Evolutionary conservation across 2,329 filamentous ascomycete genomes (phyloP).

Genomic region (Mariannaea elegans): DNA sequence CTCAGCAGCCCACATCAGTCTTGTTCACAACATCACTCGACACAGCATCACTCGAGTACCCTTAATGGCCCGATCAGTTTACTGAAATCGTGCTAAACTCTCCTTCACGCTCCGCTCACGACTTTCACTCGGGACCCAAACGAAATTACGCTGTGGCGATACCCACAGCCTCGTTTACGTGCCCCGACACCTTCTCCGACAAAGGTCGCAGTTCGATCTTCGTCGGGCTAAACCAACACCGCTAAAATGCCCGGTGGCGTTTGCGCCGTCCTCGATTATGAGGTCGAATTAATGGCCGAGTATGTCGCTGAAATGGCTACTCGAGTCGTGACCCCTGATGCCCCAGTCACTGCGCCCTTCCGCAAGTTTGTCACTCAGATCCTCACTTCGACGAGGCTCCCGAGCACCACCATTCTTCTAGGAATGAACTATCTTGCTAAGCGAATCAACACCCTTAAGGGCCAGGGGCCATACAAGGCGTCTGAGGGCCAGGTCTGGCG

Average conservation of each 20-base stretch:
- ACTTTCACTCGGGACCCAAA: constrained; percentile 13
- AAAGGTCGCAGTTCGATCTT: constrained; percentile 52
- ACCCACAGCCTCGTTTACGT: constrained; percentile 25
- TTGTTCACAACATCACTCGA: constrained; percentile 29
- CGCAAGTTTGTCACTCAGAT: constrained; percentile 94
- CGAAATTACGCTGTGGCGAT: constrained; percentile 28
- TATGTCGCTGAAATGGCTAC: constrained; percentile 91
- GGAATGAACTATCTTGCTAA: constrained; percentile 90
- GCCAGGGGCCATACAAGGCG: constrained; percentile 61
- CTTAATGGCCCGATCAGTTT: constrained; percentile 47
- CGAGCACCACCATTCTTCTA: constrained; percentile 89
- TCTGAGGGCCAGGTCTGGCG: constrained; percentile 82
- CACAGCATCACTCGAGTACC: constrained; percentile 30
- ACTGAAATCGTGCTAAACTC: constrained; percentile 37
- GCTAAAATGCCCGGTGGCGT: constrained; percentile 80
- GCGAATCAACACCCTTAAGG: constrained; percentile 78
- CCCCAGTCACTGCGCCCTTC: constrained; percentile 73
- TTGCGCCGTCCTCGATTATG: constrained; percentile 93
- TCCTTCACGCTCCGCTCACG: constrained; percentile 3
- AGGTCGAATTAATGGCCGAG: constrained; percentile 95
- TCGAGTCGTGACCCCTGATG: constrained; percentile 63
- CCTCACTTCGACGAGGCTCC: constrained; percentile 86
- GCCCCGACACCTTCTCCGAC: constrained; percentile 42
- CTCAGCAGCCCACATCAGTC: constrained; percentile 23
- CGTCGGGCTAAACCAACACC: constrained; percentile 45